Evolutionary conservation across 768 basidiomycete species (phyloP), one percentile per base, ranked within the genome.

Genomic region (Kwoniella bestiolae): DNA sequence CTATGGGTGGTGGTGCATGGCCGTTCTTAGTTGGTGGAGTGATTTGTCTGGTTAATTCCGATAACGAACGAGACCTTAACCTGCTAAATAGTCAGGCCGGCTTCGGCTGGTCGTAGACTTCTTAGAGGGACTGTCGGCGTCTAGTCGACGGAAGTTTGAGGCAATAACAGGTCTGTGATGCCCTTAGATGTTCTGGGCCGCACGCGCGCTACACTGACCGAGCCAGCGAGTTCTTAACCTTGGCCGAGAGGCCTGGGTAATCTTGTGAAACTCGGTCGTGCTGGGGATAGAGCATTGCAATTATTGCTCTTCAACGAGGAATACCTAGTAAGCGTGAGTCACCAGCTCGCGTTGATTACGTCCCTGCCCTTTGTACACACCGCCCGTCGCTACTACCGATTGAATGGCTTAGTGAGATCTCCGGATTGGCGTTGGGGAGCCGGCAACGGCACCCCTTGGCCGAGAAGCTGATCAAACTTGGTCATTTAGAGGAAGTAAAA

Each of bases 31-130:
- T 89, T 89, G 86, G 71, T 87, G 83, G 89, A 91, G 89, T 90
- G 90, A 91, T 90, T 91, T 91, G 90, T 91, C 90, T 91, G 90
- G 89, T 90, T 91, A 90, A 91, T 90, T 90, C 88, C 87, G 89
- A 91, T 90, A 90, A 90, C 87, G 87, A 91, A 90, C 86, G 89
- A 91, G 89, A 91, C 90, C 88, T 89, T 89, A 88, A 88, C 88
- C 88, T 90, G 89, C 90, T 90, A 89, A 90, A 90, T 91, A 90
- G 89, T 85, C 88, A 84, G 87, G 86, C 85, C 82, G 86, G 85
- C 87, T 86, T 86, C 85, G 71, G 88, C 86, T 87, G 87, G 87
- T 86, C 85, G 84, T 83, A 75, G 86, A 85, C 88, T 89, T 90
- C 88, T 90, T 89, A 89, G 87, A 89, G 87, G 88, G 88, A 89